Percentiles rank a stretch among this genome's conserved stretches.
Evolutionary conservation across 108 stramenopile species (phyloP).

Genomic region (Nitzschia sp.): DNA sequence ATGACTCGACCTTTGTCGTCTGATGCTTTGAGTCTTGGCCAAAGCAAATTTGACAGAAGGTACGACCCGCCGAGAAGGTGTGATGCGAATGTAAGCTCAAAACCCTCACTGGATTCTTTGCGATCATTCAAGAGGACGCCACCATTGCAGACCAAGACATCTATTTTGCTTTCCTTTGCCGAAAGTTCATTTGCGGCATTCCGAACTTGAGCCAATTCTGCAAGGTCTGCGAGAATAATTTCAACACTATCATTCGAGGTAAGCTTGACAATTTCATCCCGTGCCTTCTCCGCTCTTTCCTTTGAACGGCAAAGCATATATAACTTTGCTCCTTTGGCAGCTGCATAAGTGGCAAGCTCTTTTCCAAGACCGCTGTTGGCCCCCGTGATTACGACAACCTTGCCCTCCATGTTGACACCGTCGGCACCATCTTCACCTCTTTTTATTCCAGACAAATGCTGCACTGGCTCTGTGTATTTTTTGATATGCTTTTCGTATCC

Average conservation of each 20-base stretch:
- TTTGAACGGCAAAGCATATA: constrained; percentile 91
- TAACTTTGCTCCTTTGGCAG: constrained; percentile 80
- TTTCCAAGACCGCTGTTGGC: constrained; percentile 91
- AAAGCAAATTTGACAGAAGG: constrained; percentile 67
- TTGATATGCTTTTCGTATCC: constrained; percentile 70
- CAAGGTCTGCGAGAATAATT: constrained; percentile 37
- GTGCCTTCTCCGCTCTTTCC: constrained; percentile 80
- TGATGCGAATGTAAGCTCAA: constrained; percentile 88
- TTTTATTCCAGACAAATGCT: constrained; percentile 45
- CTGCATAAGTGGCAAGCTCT: constrained; percentile 82
- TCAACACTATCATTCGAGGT: constrained; percentile 64
- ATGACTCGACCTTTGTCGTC: constrained; percentile 32
- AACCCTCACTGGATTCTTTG: constrained; percentile 74
- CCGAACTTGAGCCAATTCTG: constrained; percentile 61
- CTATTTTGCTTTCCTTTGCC: constrained; percentile 61
- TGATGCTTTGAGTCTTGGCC: constrained; percentile 60
- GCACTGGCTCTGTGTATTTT: constrained; percentile 67
- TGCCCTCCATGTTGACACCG: constrained; percentile 67
- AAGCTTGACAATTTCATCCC: constrained; percentile 63
- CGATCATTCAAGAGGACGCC: constrained; percentile 88
- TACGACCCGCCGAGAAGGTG: constrained; percentile 86
- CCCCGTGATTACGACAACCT: constrained; percentile 75
- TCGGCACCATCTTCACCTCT: constrained; percentile 44
- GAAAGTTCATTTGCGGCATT: constrained; percentile 53
- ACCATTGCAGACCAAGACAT: constrained; percentile 91